These are phyloP conservation scores for Verbena officinalis DNA, from an alignment of 257 asterid genomes.

Conservation along the genomic window DNA sequence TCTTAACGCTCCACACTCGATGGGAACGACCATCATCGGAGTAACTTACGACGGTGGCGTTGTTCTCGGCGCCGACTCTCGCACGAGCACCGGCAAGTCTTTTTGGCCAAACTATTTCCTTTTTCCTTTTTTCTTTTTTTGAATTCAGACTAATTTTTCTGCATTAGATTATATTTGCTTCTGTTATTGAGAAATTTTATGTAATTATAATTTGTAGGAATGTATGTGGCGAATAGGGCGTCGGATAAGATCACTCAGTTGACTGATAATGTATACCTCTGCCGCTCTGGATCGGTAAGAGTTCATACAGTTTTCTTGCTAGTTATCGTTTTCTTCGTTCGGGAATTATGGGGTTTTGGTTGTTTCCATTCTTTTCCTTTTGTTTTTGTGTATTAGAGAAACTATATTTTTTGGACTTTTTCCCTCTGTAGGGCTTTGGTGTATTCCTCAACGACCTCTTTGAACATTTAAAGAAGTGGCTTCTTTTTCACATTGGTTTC, in stretches of 20 bases:
- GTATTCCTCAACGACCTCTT: not conserved
- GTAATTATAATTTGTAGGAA: slow-evolving; percentile 40
- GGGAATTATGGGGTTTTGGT: slow-evolving; percentile 8
- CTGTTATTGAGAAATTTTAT: not conserved
- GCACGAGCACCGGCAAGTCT: slow-evolving; percentile 86
- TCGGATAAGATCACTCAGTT: slow-evolving; percentile 86
- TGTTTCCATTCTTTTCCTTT: not conserved
- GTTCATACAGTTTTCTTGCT: not conserved
- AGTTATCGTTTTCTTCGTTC: not conserved
- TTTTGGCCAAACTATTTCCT: not conserved
- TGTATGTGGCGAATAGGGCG: slow-evolving; percentile 97
- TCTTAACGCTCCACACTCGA: slow-evolving; percentile 70
- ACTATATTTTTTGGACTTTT: not conserved
- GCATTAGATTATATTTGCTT: not conserved
- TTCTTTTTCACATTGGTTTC: slow-evolving; percentile 1
- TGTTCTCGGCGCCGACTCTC: slow-evolving; percentile 91
- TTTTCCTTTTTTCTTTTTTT: too few relatives aligned
- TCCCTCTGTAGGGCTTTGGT: not conserved
- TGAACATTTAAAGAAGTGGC: not conserved
- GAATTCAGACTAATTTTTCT: not conserved
- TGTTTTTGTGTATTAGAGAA: not conserved
- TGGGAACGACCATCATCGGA: slow-evolving; percentile 93
- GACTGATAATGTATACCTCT: slow-evolving; percentile 86
- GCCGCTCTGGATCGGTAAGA: slow-evolving; percentile 81
- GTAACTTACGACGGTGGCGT: slow-evolving; percentile 93